Percentiles rank a stretch among this genome's conserved stretches.
phyloP scores from a whole-genome alignment of 345 rosid genomes.

The Gossypium mustelinum region DNA sequence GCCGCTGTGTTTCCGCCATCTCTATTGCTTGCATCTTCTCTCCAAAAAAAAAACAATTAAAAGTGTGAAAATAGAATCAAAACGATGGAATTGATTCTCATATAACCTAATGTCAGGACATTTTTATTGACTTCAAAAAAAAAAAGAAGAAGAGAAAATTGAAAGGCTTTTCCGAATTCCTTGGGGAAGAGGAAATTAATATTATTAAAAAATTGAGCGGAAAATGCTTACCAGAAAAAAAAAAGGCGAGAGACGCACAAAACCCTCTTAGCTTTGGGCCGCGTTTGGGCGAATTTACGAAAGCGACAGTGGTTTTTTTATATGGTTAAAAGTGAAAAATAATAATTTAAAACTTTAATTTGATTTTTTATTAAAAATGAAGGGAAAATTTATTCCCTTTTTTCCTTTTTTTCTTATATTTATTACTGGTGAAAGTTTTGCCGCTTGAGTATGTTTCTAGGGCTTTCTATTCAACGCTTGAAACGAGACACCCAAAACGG shows the following conservation, averaged over 20 bases:
- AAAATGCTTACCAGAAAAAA: not conserved
- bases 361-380: not conserved
- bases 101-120: not conserved
- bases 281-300: constrained; percentile 20
- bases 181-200: constrained; percentile 22
- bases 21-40: not conserved
- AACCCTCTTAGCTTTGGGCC: constrained; percentile 1
- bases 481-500: constrained; percentile 6
- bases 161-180: constrained; percentile 19
- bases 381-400: not conserved
- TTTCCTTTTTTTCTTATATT: not conserved
- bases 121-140: constrained; percentile 1
- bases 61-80: not conserved
- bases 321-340: too few relatives aligned
- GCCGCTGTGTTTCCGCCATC: constrained; percentile 27
- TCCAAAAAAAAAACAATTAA: not conserved
- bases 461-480: constrained; percentile 8
- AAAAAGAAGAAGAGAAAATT: not conserved
- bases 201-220: not conserved
- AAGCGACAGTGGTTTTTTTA: not conserved
- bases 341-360: too few relatives aligned
- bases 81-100: not conserved
- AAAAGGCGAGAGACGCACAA: not conserved
- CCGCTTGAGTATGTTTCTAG: constrained; percentile 9
- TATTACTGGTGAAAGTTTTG: not conserved